Base-by-base conservation (phyloP, 1,284 basidiomycete species). In the Rhodofomes roseus region DNA sequence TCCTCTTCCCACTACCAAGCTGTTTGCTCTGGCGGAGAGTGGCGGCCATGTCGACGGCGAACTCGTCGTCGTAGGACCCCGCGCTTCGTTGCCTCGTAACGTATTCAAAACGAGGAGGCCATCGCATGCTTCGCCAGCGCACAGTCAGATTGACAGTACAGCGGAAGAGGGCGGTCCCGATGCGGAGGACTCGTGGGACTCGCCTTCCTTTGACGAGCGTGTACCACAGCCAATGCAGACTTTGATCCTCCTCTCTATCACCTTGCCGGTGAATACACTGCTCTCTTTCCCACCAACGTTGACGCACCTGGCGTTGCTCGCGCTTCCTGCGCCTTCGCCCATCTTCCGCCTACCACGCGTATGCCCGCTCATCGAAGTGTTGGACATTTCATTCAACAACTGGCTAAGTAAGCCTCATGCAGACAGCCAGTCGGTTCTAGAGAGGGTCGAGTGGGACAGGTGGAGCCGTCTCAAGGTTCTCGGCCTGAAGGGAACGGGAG, bases 351-450 rank as follows among this genome's bases (percentile, higher is more conserved):
- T 90, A 25, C 82, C 86, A 1, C 71, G 70, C 7, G 69, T 81
- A n/a, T 89, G 85, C 65, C 88, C 88, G 0, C 69, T 86, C 23
- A 70, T 90, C n/a, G 74, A 79, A 34, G 66, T 85, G 23, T 70
- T 90, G 41, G 88, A 90, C 67, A 69, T 90, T 27, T 90, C 88
- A 0, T 87, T 81, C 67, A 90, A 90, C 63, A 57, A 61, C 1
- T 90, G 89, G 88, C 71, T 90, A 31, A 61, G 62, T 27, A 44
- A 64, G 2, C 57, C 65, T n/a, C 61, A 66, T 14, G 63, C 67
- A 5, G 70, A 66, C 22, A 73, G 69, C 9, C 65, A 72, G 34
- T 70, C 72, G 51, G 73, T 76, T 16, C 65, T 89, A 22, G 79
- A 80, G 39, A 76, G 79, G 39, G 71, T 88, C 4, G 76, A 80